phyloP scores from a whole-genome alignment of 768 basidiomycete species.

The Asterophora lycoperdoides region DNA sequence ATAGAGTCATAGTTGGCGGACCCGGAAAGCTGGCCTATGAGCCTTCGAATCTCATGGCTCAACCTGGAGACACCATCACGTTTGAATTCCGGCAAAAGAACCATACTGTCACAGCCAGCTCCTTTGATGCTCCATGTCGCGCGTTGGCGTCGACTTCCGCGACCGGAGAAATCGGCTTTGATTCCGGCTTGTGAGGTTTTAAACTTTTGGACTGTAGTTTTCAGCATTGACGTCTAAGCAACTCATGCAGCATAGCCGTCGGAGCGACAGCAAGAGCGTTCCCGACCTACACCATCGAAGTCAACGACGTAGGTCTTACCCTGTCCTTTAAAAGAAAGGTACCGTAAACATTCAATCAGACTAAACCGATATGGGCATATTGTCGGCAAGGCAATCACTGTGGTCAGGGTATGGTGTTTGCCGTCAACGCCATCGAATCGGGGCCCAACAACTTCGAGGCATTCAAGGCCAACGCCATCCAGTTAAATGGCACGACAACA shows the following conservation, averaged over 20 bases:
- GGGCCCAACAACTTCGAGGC: constrained; percentile 52
- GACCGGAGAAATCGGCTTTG: constrained; percentile 36
- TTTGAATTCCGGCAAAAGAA: constrained; percentile 48
- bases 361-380: constrained; percentile 52
- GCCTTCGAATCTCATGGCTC: constrained; percentile 43
- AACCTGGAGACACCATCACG: constrained; percentile 44
- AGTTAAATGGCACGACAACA: constrained; percentile 34
- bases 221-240: constrained; percentile 7
- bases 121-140: constrained; percentile 39
- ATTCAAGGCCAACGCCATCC: constrained; percentile 44
- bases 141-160: constrained; percentile 32
- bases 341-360: constrained; percentile 26
- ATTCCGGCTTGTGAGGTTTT: constrained; percentile 40
- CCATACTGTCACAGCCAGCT: constrained; percentile 43
- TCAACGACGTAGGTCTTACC: constrained; percentile 44
- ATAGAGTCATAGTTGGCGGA: constrained; percentile 41
- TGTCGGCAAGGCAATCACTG: constrained; percentile 51
- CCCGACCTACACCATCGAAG: constrained; percentile 48
- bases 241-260: constrained; percentile 41
- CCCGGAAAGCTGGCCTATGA: constrained; percentile 32
- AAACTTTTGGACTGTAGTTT: constrained; percentile 9
- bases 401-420: constrained; percentile 56
- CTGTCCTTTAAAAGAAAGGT: background rate
- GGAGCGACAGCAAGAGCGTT: constrained; percentile 36
- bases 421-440: constrained; percentile 47